Conservation (phyloP, 352 stramenopile species). For the Phytophthora pinifolia region DNA sequence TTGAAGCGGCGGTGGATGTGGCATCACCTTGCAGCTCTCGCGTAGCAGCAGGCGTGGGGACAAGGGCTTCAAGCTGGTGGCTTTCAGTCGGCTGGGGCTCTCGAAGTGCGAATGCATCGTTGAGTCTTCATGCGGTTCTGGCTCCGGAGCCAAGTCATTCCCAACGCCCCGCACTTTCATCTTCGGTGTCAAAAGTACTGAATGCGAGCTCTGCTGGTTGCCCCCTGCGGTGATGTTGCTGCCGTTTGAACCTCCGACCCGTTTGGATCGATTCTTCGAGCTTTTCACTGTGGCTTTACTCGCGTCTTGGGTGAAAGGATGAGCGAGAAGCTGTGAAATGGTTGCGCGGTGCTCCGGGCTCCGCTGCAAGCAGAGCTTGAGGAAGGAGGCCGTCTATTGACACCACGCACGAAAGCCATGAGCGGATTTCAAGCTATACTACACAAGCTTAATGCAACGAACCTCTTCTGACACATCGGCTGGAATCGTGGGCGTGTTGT, state of each 20-base stretch:
- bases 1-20: constrained; percentile 8
- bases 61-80: constrained; percentile 6
- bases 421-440: neutral
- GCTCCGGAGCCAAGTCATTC: constrained; percentile 17
- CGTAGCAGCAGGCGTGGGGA: neutral
- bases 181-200: constrained; percentile 5
- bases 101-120: constrained; percentile 15
- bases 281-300: constrained; percentile 12
- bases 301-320: constrained; percentile 81
- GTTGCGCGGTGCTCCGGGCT: constrained; percentile 77
- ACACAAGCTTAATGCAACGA: neutral
- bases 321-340: constrained; percentile 86
- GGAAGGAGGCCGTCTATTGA: constrained; percentile 52
- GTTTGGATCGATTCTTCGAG: constrained; percentile 13
- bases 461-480: constrained; percentile 57
- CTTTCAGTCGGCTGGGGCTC: constrained; percentile 9
- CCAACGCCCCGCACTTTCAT: neutral
- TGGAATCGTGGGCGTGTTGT: constrained; percentile 65
- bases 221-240: constrained; percentile 1
- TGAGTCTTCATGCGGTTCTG: constrained; percentile 28
- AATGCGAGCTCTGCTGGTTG: constrained; percentile 18
- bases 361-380: constrained; percentile 64
- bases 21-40: constrained; percentile 4
- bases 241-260: neutral
- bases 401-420: neutral